Evolutionary conservation across 2,329 filamentous ascomycete genomes (phyloP).

Genomic region (Fusarium longipes): DNA sequence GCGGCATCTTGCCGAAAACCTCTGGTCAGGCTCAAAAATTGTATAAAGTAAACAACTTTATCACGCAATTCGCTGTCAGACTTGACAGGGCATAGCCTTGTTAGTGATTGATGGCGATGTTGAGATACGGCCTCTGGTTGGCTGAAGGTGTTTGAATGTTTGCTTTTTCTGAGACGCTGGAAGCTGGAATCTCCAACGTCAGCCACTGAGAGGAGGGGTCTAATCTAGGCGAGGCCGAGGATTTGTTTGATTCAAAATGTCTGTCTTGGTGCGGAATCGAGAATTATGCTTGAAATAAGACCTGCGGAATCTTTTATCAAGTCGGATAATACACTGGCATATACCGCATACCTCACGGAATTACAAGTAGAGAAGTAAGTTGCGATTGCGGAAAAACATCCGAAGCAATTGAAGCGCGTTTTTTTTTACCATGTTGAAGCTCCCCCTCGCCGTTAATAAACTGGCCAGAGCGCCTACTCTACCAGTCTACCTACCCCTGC

Average conservation of each 20-base stretch:
- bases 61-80: conserved; percentile 24
- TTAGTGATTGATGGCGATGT: conserved; percentile 23
- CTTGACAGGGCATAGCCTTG: conserved; percentile 41
- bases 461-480: background rate
- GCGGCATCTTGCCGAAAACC: conserved; percentile 13
- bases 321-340: background rate
- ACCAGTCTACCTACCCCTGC: no score
- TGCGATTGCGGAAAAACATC: conserved; percentile 9
- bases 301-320: conserved; percentile 2
- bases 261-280: conserved; percentile 9
- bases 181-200: conserved; percentile 37
- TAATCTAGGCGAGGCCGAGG: conserved; percentile 30
- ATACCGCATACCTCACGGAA: conserved; percentile 5
- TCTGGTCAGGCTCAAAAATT: conserved; percentile 6
- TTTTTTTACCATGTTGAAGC: conserved; percentile 30
- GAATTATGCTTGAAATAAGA: background rate
- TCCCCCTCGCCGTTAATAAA: conserved; percentile 14
- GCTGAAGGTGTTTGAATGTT: conserved; percentile 33
- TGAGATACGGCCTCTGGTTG: conserved; percentile 32
- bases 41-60: conserved; percentile 14
- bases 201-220: conserved; percentile 18
- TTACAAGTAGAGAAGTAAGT: conserved; percentile 23
- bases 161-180: conserved; percentile 42
- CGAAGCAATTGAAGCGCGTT: conserved; percentile 19
- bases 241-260: conserved; percentile 2